phyloP scores from a whole-genome alignment of 768 basidiomycete species.

The Sarcomyxa edulis region DNA sequence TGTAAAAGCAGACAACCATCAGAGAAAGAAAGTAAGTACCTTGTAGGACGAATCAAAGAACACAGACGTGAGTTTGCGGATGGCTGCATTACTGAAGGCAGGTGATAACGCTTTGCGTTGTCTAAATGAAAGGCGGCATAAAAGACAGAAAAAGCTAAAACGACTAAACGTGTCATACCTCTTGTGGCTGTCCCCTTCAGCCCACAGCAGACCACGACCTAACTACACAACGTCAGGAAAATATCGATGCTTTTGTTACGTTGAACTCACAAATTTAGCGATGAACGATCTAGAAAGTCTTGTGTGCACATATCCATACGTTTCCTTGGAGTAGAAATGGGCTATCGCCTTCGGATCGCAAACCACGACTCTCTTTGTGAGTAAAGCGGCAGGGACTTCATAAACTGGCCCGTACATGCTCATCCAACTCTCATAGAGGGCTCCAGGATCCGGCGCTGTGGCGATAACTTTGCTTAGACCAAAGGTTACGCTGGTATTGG shows the following conservation, averaged over 20 bases:
- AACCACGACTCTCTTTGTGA: slow-evolving; percentile 27
- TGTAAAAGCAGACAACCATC: no score
- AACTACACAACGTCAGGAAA: slow-evolving; percentile 28
- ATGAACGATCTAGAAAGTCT: slow-evolving; percentile 27
- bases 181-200: slow-evolving; percentile 40
- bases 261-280: slow-evolving; percentile 32
- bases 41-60: slow-evolving; percentile 51
- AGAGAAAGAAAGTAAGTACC: slow-evolving; percentile 25
- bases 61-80: slow-evolving; percentile 39
- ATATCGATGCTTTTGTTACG: no score
- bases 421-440: slow-evolving; percentile 41
- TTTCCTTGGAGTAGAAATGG: slow-evolving; percentile 46
- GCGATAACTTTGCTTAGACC: slow-evolving; percentile 28
- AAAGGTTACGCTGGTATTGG: slow-evolving; percentile 33
- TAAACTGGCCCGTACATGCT: slow-evolving; percentile 43
- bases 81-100: slow-evolving; percentile 47
- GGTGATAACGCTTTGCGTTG: slow-evolving; percentile 47
- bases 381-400: slow-evolving; percentile 29
- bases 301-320: slow-evolving; percentile 40
- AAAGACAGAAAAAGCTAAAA: no score
- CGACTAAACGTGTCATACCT: no score
- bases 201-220: slow-evolving; percentile 33
- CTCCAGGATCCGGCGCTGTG: slow-evolving; percentile 21
- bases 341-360: slow-evolving; percentile 46
- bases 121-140: no score